A percentile compares a stretch with the other conserved stretches of the same genome.
Conservation (phyloP, 192 early-diverging fungal genomes). For the Gorgonomyces haynaldii region DNA sequence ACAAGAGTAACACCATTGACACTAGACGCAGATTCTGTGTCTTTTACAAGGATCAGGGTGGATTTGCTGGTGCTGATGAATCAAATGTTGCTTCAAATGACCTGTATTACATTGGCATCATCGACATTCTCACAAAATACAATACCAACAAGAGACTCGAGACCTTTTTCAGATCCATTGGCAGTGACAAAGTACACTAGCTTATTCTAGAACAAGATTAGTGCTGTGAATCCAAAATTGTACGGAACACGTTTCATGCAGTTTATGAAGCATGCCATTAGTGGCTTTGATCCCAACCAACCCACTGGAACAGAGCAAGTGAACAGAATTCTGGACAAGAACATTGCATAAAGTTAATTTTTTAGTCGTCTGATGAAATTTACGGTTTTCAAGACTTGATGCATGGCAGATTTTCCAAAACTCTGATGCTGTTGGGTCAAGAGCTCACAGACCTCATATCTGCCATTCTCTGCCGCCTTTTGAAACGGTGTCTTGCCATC, state of each 20-base stretch:
- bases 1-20: conserved; percentile 31
- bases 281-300: neutral
- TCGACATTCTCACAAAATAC: conserved; percentile 96
- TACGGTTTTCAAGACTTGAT: too few species aligned
- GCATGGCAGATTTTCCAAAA: too few species aligned
- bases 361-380: too few species aligned
- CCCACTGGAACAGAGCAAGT: too few species aligned
- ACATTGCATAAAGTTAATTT: too few species aligned
- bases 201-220: conserved; percentile 35
- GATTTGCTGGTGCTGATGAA: conserved; percentile 66
- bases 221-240: conserved; percentile 68
- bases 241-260: conserved; percentile 84
- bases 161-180: conserved; percentile 76
- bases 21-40: conserved; percentile 59
- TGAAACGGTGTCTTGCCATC: conserved; percentile 57
- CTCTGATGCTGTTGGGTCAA: too few species aligned
- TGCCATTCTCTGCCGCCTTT: neutral
- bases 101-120: conserved; percentile 92
- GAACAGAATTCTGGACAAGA: too few species aligned
- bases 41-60: conserved; percentile 88
- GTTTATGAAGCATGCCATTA: conserved; percentile 60
- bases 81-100: conserved; percentile 53
- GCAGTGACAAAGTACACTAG: conserved; percentile 53
- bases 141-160: conserved; percentile 79
- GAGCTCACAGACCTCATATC: neutral